Evolutionary conservation across 2,329 filamentous ascomycete genomes (phyloP), one percentile per base, ranked within the genome.

Genomic region (Lasiodiplodia citricola): DNA sequence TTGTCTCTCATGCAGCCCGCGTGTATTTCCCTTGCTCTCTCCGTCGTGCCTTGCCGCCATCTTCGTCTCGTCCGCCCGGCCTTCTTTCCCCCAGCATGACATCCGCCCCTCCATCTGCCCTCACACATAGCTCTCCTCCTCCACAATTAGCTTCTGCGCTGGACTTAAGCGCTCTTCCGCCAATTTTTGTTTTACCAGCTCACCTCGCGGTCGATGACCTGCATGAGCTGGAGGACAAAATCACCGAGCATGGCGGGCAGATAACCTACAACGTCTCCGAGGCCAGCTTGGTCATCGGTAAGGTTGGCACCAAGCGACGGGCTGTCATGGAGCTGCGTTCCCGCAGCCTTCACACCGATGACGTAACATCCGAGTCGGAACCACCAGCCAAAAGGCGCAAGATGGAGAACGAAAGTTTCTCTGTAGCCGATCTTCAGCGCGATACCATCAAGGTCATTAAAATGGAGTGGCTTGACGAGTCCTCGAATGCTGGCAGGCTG

Each of bases 311-410:
- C 67, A 90, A 87, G 71, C 86, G 88, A 73, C 87, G 95, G 21
- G 93, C 93, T 0, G 84, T 87, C 57, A 90, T 96, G 73, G 95
- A 98, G 79, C 82, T 98, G 70, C 86, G 92, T 66, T 86, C 87
- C 7, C 86, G 88, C 56, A 90, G 88, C 16, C 73, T 97, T 2
- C 77, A 80, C 51, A 88, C 89, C 0, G 83, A 87, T 67, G 87
- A 89, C 68, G 73, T 83, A 3, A 65, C 50, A 16, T 38, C 41
- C 6, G 18, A n/a, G 16, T 25, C 69, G 71, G 62, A 51, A 21
- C 54, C 64, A 13, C 68, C 56, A 72, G 68, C 52, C 55, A 71
- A 54, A 57, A 72, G 66, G 70, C 65, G 70, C 66, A 69, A 71
- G 67, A 18, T 74, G 23, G 70, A 75, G 68, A 50, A 16, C 35